Base-by-base conservation (phyloP, 129 eudicot genomes). In the Glebionis coronaria region DNA sequence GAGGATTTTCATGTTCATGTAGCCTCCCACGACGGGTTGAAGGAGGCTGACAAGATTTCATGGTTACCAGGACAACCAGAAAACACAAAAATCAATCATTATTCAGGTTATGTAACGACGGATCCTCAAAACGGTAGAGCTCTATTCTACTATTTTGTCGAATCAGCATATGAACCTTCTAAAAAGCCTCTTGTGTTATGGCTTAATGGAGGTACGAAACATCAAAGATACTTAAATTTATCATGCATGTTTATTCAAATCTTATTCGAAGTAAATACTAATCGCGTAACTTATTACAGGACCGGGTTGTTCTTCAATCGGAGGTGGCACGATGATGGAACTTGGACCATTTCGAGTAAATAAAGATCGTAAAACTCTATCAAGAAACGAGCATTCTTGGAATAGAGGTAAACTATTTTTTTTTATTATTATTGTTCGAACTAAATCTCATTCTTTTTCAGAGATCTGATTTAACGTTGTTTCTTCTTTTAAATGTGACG, bases 281-380 rank as follows among this genome's bases (percentile, higher is more conserved):
- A 47, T 20, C 14, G 11, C 10, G 7, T 6, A 60, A 25, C 8
- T 52, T 71, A 16, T 63, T 54, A 64, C 16, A 91, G 98, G 96
- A 53, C 98, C 98, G 45, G 98, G 96, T 13, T 91, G 98, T 61
- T 91, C 98, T 49, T 91, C 96, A 12, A 56, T 91, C 14, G 98
- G 96, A 70, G 88, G 85, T 61, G 98, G 98, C 23, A 84, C 85
- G 46, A 85, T 84, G 76, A 79, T 72, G 74, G 98, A 91, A 67
- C 80, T 83, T 75, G 98, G 98, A 4, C 97, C 97, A 59, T 88
- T 91, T 53, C 72, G 70, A 78, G 94, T 91, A 69, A 70, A 76
- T 25, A 76, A 68, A 42, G 58, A 76, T 61, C 87, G 94, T 42
- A 86, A 62, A 84, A 86, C 82, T 31, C 82, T 91, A 21, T 70